A percentile compares a stretch with the other conserved stretches of the same genome.
Evolutionary conservation across 2,329 filamentous ascomycete species (phyloP).

Genomic region (Ophiostoma ips): DNA sequence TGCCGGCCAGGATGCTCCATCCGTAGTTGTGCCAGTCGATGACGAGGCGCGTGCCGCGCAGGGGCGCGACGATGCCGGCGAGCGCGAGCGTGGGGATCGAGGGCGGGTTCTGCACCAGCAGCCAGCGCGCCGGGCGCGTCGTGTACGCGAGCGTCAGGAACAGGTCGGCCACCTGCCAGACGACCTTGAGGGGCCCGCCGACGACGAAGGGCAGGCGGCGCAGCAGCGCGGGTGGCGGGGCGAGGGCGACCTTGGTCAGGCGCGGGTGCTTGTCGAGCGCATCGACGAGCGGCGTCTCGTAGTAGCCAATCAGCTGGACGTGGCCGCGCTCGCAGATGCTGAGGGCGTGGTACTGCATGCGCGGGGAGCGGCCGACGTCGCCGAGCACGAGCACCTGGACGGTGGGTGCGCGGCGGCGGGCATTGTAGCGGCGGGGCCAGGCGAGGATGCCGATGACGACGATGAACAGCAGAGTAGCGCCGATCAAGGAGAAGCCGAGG

Average conservation of each 20-base stretch:
- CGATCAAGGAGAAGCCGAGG: conserved; percentile 10
- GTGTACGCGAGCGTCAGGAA: conserved; percentile 60
- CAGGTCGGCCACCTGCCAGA: conserved; percentile 66
- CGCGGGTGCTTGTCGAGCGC: conserved; percentile 55
- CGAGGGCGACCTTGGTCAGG: conserved; percentile 59
- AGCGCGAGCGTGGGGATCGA: conserved; percentile 82
- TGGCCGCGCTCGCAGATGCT: conserved; percentile 73
- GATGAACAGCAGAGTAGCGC: conserved; percentile 8
- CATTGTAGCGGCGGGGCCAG: conserved; percentile 9
- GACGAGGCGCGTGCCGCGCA: conserved; percentile 69
- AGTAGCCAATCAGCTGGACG: conserved; percentile 80
- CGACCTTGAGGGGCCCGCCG: conserved; percentile 67
- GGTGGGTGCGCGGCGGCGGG: conserved; percentile 13
- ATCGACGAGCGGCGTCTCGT: conserved; percentile 70
- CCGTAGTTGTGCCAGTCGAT: conserved; percentile 99
- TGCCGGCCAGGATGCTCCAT: conserved; percentile 71
- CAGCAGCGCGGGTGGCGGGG: conserved; percentile 51
- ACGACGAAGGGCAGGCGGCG: conserved; percentile 63
- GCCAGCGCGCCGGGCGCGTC: conserved; percentile 64
- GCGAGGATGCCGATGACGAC: conserved; percentile 2
- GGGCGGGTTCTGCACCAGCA: conserved; percentile 75
- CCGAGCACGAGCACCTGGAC: conserved; percentile 84
- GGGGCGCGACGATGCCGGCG: conserved; percentile 54
- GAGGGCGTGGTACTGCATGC: conserved; percentile 96
- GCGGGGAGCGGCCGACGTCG: conserved; percentile 87